A percentile compares a stretch with the other conserved stretches of the same genome.
Conservation (phyloP, 345 rosid species). For the Microthlaspi erraticum region DNA sequence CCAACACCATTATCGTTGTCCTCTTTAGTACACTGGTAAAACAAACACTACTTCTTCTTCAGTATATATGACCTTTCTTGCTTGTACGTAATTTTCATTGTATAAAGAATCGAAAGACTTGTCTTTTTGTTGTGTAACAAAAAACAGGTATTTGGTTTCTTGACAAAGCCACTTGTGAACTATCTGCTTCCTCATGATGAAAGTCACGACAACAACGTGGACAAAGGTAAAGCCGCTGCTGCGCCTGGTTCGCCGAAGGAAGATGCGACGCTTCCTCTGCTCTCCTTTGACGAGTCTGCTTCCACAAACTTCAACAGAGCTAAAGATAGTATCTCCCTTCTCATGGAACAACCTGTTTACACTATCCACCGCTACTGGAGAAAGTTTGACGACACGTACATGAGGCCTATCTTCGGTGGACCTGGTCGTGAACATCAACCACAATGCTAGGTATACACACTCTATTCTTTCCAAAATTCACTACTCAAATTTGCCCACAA, state of each 20-base stretch:
- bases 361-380: slow-evolving; percentile 90
- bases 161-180: slow-evolving; percentile 76
- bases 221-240: slow-evolving; percentile 34
- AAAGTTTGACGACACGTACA: slow-evolving; percentile 74
- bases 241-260: slow-evolving; percentile 59
- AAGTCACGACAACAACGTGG: slow-evolving; percentile 24
- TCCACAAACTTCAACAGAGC: slow-evolving; percentile 71
- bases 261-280: slow-evolving; percentile 64
- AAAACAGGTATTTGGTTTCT: slow-evolving; percentile 79
- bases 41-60: slow-evolving; percentile 28
- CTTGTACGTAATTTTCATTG: background rate
- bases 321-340: slow-evolving; percentile 72
- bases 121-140: slow-evolving; percentile 20
- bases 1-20: slow-evolving; percentile 68
- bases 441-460: slow-evolving; percentile 48
- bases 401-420: slow-evolving; percentile 93
- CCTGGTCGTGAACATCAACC: slow-evolving; percentile 46
- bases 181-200: slow-evolving; percentile 56
- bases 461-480: background rate
- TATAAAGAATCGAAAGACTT: background rate
- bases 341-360: slow-evolving; percentile 76
- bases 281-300: slow-evolving; percentile 71
- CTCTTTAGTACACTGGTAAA: slow-evolving; percentile 77
- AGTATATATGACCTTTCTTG: slow-evolving; percentile 2
- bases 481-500: background rate